Evolutionary conservation across 2,329 filamentous ascomycete genomes (phyloP).

Genomic region (Penicillium rolfsii): DNA sequence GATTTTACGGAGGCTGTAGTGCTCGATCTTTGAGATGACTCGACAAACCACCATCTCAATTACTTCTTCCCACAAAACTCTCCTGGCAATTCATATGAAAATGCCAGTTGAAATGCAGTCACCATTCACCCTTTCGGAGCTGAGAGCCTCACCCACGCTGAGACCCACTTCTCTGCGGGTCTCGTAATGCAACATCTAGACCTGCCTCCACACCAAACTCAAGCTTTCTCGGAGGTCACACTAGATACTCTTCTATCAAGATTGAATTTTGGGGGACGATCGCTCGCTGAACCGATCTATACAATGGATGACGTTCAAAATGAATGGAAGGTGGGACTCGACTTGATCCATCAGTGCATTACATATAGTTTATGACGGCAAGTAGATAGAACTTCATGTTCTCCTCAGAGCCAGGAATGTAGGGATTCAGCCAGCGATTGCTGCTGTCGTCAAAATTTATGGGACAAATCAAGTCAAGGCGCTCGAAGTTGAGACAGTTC

Average conservation of each 20-base stretch:
- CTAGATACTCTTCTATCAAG: neutral
- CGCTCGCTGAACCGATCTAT: neutral
- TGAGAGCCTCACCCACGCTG: neutral
- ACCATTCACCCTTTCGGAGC: neutral
- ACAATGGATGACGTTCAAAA: neutral
- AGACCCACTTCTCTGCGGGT: neutral
- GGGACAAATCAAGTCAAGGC: constrained; percentile 47
- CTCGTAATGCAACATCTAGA: neutral
- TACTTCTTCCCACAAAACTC: too few species aligned
- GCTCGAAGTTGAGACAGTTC: constrained; percentile 37
- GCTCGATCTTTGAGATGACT: too few species aligned
- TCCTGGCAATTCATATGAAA: too few species aligned
- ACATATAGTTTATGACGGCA: constrained; percentile 45
- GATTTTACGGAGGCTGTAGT: too few species aligned
- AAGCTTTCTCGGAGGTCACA: neutral
- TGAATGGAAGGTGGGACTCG: neutral
- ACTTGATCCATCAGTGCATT: neutral
- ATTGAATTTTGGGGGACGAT: neutral
- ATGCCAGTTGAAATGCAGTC: neutral
- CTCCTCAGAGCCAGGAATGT: constrained; percentile 52
- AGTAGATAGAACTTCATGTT: constrained; percentile 48
- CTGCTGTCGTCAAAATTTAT: constrained; percentile 54
- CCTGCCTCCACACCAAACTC: neutral
- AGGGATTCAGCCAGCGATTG: constrained; percentile 55
- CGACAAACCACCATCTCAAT: too few species aligned